Evolutionary conservation across 2,329 filamentous ascomycete species (phyloP).

Genomic region (Cadophora sp.): DNA sequence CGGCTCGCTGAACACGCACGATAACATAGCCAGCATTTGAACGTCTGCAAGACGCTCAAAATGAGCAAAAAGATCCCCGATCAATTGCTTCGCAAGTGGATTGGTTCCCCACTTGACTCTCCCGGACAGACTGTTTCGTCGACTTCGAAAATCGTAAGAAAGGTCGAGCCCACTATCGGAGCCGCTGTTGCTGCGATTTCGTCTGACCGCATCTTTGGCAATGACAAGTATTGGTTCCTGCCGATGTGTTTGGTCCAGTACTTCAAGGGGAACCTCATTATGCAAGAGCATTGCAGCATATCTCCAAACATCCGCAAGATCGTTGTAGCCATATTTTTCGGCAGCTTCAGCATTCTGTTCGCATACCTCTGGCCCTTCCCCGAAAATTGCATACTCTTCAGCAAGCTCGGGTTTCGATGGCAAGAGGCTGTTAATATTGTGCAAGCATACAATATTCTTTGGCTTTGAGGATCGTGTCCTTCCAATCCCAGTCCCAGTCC

Average conservation of each 20-base stretch:
- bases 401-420: slow-evolving; percentile 82
- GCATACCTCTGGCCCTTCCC: slow-evolving; percentile 81
- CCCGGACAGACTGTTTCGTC: slow-evolving; percentile 53
- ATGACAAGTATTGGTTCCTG: slow-evolving; percentile 67
- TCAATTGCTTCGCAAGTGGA: slow-evolving; percentile 67
- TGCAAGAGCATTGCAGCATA: slow-evolving; percentile 80
- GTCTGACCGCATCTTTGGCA: slow-evolving; percentile 64
- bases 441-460: slow-evolving; percentile 76
- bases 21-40: slow-evolving; percentile 76
- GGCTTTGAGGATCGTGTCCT: slow-evolving; percentile 47
- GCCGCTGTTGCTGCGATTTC: slow-evolving; percentile 46
- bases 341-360: slow-evolving; percentile 83
- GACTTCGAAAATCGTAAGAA: slow-evolving; percentile 47
- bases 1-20: slow-evolving; percentile 71
- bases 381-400: slow-evolving; percentile 81
- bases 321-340: slow-evolving; percentile 69
- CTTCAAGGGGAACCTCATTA: slow-evolving; percentile 75
- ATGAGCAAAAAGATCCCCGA: slow-evolving; percentile 66
- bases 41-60: slow-evolving; percentile 68
- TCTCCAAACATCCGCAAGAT: slow-evolving; percentile 84
- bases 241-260: slow-evolving; percentile 61
- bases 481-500: slow-evolving; percentile 49
- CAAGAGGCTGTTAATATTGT: slow-evolving; percentile 73
- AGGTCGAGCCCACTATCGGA: slow-evolving; percentile 57
- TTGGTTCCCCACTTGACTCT: slow-evolving; percentile 73